A percentile compares a stretch with the other conserved stretches of the same genome.
These are phyloP conservation scores for Phytopythium sindhum DNA, from an alignment of 352 stramenopile genomes.

Conservation along the genomic window DNA sequence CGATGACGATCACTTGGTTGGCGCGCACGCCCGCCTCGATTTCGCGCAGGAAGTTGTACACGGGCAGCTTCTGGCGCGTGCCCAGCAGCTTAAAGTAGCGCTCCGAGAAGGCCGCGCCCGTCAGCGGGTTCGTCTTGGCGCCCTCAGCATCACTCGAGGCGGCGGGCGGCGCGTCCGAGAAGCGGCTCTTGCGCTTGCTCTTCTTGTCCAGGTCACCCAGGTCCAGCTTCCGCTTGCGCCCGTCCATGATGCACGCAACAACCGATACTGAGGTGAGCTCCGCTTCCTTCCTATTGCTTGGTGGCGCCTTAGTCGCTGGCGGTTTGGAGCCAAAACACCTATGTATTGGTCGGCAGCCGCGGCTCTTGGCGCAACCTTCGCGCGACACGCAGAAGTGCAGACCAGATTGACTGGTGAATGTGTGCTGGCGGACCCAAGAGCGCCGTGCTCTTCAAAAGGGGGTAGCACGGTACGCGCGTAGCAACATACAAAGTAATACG, in stretches of 20 bases:
- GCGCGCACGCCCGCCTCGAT: slow-evolving; percentile 95
- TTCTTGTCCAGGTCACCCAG: slow-evolving; percentile 38
- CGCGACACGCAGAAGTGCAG: background rate
- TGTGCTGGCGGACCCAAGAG: too few relatives aligned
- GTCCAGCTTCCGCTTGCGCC: slow-evolving; percentile 67
- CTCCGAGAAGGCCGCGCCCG: slow-evolving; percentile 79
- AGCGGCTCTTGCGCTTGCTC: slow-evolving; percentile 72
- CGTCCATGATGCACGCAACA: slow-evolving; percentile 49
- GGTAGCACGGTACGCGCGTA: too few relatives aligned
- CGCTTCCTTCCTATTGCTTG: too few relatives aligned
- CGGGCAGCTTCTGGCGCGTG: slow-evolving; percentile 94
- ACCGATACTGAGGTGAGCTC: too few relatives aligned
- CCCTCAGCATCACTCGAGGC: background rate
- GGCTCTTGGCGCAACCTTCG: background rate
- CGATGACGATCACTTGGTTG: slow-evolving; percentile 96
- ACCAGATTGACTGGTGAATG: background rate
- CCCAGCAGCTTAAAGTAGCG: slow-evolving; percentile 93
- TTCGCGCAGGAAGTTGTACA: slow-evolving; percentile 96
- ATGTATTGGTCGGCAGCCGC: background rate
- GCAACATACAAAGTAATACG: too few relatives aligned
- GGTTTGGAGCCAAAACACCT: too few relatives aligned
- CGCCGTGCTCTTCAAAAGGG: too few relatives aligned
- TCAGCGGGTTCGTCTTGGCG: slow-evolving; percentile 89
- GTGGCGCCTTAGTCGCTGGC: background rate
- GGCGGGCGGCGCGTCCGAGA: slow-evolving; percentile 46